Evolutionary conservation across 2,329 filamentous ascomycete genomes (phyloP), one percentile per base, ranked within the genome.

Genomic region (Diaporthe batatas): DNA sequence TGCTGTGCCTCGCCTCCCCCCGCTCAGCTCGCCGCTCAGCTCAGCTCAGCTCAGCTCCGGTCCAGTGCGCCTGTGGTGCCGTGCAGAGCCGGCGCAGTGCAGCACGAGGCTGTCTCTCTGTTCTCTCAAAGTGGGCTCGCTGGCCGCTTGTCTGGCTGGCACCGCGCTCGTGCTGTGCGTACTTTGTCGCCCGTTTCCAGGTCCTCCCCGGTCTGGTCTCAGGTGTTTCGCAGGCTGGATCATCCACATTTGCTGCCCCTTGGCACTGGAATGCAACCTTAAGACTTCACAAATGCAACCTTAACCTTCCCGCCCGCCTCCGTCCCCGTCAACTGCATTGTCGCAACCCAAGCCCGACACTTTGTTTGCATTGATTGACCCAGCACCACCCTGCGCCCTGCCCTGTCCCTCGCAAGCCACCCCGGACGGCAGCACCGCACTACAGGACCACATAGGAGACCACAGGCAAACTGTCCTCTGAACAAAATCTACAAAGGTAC

Each of bases 251-350:
- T 65, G 70, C 70, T 47, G 44, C 32, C 58, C 73, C 73, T 69
- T 73, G 73, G 71, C 51, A 51, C 51, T 64, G 71, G 69, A 68
- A 64, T 64, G 69, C 69, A 65, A 73, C 72, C 69, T 70, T 69
- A 70, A 72, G 62, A 73, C 62, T 72, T 58, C 72, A 67, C 47
- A 64, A 65, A 69, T 73, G 69, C 69, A 73, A 73, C 72, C 72
- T 73, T 72, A 73, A 64, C 69, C 72, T 68, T 73, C 68, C 57
- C 44, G 44, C 36, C 68, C 59, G 70, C 34, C 72, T 57, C 59
- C 59, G 34, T 51, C 36, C 68, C 53, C 58, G 67, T 64, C 71
- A 47, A 73, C 67, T 67, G 58, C 51, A 68, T 68, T 72, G 68
- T 73, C 42, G 36, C 54, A 42, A 29, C 39, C 68, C 54, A 59